Conservation (phyloP, 2,329 filamentous ascomycete genomes). For the Drechslerella coelobrocha region DNA sequence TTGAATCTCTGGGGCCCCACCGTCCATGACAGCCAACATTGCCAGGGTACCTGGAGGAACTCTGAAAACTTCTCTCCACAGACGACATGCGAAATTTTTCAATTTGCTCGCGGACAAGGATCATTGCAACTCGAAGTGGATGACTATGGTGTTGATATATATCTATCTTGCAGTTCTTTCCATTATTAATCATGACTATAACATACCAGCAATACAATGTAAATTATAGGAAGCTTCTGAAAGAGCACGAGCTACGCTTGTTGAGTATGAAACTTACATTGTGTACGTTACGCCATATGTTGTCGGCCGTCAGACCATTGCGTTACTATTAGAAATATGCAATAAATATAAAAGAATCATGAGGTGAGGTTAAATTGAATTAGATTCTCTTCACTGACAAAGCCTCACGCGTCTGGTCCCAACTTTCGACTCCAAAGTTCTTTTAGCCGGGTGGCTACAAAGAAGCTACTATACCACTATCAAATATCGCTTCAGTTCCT, state of each 20-base stretch:
- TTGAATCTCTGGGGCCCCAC: conserved; percentile 11
- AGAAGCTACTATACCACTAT: conserved; percentile 2
- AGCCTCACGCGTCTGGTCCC: neutral
- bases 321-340: too few relatives aligned
- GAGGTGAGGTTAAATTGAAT: neutral
- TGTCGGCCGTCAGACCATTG: neutral
- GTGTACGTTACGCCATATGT: conserved; percentile 1
- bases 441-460: neutral
- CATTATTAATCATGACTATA: neutral
- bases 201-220: too few relatives aligned
- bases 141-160: neutral
- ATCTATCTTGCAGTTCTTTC: neutral
- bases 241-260: neutral
- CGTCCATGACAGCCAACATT: conserved; percentile 16
- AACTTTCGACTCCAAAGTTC: conserved; percentile 17
- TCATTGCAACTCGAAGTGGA: neutral
- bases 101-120: conserved; percentile 1
- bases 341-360: too few relatives aligned
- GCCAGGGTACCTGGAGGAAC: conserved; percentile 15
- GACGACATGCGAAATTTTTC: conserved; percentile 17
- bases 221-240: neutral
- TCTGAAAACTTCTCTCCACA: conserved; percentile 8
- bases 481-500: conserved; percentile 16
- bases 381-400: conserved; percentile 10
- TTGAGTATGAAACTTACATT: conserved; percentile 10